Percentiles rank a stretch among this genome's conserved stretches.
Conservation (phyloP, 75 land plant genomes). For the Isoetes taiwanensis region DNA sequence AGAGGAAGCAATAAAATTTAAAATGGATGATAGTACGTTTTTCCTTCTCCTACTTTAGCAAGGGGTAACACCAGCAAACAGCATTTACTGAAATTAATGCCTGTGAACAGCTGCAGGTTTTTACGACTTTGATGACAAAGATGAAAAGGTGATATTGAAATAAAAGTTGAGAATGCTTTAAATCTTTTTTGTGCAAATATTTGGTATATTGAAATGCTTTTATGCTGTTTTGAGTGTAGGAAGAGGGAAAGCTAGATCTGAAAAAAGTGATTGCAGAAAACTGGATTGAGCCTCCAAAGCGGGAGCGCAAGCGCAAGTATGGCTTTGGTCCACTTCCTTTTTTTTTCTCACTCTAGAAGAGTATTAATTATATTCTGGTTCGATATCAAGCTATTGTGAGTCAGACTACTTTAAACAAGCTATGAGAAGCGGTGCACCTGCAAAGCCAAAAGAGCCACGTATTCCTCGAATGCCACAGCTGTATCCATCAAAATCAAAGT, state of each 20-base stretch:
- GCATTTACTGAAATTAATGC: no score
- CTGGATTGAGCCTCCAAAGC: slow-evolving; percentile 5
- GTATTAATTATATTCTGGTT: no score
- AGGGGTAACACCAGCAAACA: no score
- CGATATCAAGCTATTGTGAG: background rate
- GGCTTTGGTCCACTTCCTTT: background rate
- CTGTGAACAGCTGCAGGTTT: background rate
- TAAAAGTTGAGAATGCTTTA: no score
- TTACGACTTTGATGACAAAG: slow-evolving; percentile 2
- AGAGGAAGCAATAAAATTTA: slow-evolving; percentile 3
- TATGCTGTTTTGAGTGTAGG: background rate
- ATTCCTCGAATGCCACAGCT: slow-evolving; percentile 8
- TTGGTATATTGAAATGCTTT: background rate
- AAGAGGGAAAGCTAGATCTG: background rate
- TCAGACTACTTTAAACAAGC: slow-evolving; percentile 4
- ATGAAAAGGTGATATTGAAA: background rate
- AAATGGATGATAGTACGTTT: slow-evolving; percentile 5
- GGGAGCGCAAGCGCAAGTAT: slow-evolving; percentile 3
- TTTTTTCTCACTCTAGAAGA: background rate
- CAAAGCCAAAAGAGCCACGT: background rate
- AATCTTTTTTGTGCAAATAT: no score
- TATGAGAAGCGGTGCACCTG: background rate
- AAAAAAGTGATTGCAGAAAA: slow-evolving; percentile 4
- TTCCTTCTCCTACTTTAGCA: no score
- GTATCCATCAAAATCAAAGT: slow-evolving; percentile 1